Conservation (phyloP, 345 rosid species). For the Turnera subulata region DNA sequence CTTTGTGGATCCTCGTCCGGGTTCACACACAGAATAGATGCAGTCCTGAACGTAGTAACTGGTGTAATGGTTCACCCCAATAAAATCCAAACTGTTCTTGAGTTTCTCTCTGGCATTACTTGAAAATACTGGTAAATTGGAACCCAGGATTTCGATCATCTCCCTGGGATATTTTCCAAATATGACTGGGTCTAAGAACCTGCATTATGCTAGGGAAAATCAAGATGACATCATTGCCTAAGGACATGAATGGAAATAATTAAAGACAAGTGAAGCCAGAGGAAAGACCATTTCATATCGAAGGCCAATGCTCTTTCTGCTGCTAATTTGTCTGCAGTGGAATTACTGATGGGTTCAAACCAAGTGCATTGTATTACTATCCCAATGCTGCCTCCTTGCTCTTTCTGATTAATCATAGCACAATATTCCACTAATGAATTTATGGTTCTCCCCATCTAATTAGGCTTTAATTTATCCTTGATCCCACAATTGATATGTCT, state of each 20-base stretch:
- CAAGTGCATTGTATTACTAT: slow-evolving; percentile 15
- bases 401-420: not conserved
- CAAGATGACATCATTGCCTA: too few relatives aligned
- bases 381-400: slow-evolving; percentile 22
- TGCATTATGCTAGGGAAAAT: not conserved
- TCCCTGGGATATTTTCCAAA: slow-evolving; percentile 18
- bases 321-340: slow-evolving; percentile 18
- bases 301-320: slow-evolving; percentile 15
- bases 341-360: slow-evolving; percentile 17
- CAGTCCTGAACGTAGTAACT: slow-evolving; percentile 40
- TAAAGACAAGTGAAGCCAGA: not conserved
- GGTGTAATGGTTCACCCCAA: slow-evolving; percentile 19
- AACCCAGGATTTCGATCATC: slow-evolving; percentile 15
- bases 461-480: too few relatives aligned
- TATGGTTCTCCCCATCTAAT: too few relatives aligned
- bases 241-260: too few relatives aligned
- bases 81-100: slow-evolving; percentile 12
- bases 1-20: slow-evolving; percentile 45
- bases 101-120: slow-evolving; percentile 7
- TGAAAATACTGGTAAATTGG: slow-evolving; percentile 12
- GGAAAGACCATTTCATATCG: slow-evolving; percentile 12
- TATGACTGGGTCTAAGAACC: slow-evolving; percentile 20
- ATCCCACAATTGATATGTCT: too few relatives aligned
- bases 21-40: slow-evolving; percentile 44
- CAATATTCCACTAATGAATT: too few relatives aligned